Conservation (phyloP, 2,329 filamentous ascomycete genomes). For the Aspergillus chevalieri region DNA sequence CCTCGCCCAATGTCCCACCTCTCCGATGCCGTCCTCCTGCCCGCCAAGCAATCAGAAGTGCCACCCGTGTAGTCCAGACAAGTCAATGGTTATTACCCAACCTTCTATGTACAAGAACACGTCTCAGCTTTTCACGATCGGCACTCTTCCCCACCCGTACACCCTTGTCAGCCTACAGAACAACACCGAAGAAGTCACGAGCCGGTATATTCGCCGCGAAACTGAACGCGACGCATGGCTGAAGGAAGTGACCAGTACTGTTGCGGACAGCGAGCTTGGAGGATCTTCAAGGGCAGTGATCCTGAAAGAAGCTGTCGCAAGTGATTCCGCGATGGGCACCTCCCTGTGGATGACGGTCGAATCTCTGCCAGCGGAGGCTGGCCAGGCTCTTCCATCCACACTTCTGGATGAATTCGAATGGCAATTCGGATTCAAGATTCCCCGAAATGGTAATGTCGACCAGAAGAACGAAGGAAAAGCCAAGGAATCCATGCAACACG, state of each 20-base stretch:
- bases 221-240: constrained; percentile 76
- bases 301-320: constrained; percentile 77
- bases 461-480: constrained; percentile 27
- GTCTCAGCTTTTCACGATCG: constrained; percentile 70
- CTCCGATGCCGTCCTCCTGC: constrained; percentile 69
- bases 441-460: constrained; percentile 44
- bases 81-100: constrained; percentile 61
- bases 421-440: constrained; percentile 80
- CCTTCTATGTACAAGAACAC: constrained; percentile 65
- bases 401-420: constrained; percentile 67
- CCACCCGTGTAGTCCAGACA: constrained; percentile 62
- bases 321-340: constrained; percentile 56
- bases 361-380: constrained; percentile 40
- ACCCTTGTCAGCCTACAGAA: constrained; percentile 66
- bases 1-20: constrained; percentile 67
- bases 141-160: constrained; percentile 85
- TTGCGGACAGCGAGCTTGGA: constrained; percentile 59
- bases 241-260: constrained; percentile 60
- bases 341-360: constrained; percentile 80
- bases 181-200: constrained; percentile 53
- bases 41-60: constrained; percentile 75
- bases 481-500: constrained; percentile 31
- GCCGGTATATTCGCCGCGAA: constrained; percentile 60
- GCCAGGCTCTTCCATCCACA: constrained; percentile 50
- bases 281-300: constrained; percentile 61